Conservation (phyloP, 768 basidiomycete genomes). For the Kwoniella mangroviensis region DNA sequence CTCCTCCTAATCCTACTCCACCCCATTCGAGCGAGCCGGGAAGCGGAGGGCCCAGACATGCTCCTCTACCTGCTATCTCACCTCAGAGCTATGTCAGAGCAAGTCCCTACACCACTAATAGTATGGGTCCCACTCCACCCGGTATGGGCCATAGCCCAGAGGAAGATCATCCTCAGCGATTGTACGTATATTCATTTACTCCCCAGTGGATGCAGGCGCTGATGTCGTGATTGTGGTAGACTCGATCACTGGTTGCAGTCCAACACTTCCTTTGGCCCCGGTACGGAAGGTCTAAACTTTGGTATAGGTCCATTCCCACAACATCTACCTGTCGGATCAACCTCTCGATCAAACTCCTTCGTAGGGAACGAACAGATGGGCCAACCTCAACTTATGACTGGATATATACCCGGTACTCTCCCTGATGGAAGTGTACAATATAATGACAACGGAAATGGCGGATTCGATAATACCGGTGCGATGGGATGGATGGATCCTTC, state of each 20-base stretch:
- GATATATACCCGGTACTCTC: neutral
- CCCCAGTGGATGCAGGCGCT: no score
- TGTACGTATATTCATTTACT: conserved; percentile 32
- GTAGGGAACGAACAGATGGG: conserved; percentile 4
- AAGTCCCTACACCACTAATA: conserved; percentile 1
- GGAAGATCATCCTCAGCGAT: conserved; percentile 52
- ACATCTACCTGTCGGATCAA: conserved; percentile 1
- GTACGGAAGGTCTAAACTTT: conserved; percentile 32
- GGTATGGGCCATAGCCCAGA: conserved; percentile 35
- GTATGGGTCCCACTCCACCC: conserved; percentile 22
- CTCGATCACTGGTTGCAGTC: conserved; percentile 53
- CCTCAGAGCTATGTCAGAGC: conserved; percentile 14
- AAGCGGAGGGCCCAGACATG: neutral
- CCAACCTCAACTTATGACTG: neutral
- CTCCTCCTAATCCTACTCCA: conserved; percentile 20
- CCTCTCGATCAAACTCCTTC: neutral
- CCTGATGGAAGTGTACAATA: neutral
- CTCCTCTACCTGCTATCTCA: conserved; percentile 16
- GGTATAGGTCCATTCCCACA: conserved; percentile 15
- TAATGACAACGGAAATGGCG: neutral
- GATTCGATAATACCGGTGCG: conserved; percentile 10
- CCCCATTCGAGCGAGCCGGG: conserved; percentile 11
- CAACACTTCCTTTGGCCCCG: conserved; percentile 37
- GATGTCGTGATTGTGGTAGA: conserved; percentile 7
- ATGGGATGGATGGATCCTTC: conserved; percentile 31